These are phyloP conservation scores for Anisogramma anomala DNA, from an alignment of 2,329 filamentous ascomycete genomes.

Conservation along the genomic window DNA sequence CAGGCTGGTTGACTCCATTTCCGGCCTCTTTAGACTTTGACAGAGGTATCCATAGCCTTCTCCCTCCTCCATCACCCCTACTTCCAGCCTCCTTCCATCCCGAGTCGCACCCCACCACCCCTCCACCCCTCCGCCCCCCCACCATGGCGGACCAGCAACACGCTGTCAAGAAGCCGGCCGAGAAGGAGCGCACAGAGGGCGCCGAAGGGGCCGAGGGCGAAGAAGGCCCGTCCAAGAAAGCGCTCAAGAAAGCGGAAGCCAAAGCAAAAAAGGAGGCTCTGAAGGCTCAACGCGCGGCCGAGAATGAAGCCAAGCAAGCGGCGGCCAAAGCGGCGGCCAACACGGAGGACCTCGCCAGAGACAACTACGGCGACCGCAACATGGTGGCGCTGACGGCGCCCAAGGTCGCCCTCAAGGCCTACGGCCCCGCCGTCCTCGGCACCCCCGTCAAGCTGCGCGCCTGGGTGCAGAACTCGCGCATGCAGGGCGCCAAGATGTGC, in stretches of 20 bases:
- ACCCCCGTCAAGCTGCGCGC: conserved; percentile 66
- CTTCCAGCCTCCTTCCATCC: neutral
- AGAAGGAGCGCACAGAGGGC: conserved; percentile 61
- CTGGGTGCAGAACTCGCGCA: conserved; percentile 76
- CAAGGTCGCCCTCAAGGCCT: conserved; percentile 47
- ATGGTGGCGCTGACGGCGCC: conserved; percentile 36
- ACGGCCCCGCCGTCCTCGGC: conserved; percentile 54
- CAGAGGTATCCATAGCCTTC: conserved; percentile 3
- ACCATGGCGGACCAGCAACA: conserved; percentile 14
- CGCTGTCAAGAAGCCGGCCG: conserved; percentile 1
- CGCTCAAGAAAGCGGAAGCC: conserved; percentile 68
- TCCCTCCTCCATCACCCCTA: neutral
- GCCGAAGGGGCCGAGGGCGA: conserved; percentile 67
- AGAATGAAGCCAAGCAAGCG: conserved; percentile 58
- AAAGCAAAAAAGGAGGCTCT: conserved; percentile 83
- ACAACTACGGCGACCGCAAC: conserved; percentile 64
- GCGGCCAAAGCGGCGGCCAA: conserved; percentile 27
- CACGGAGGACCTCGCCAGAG: conserved; percentile 54
- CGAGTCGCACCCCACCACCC: conserved; percentile 5
- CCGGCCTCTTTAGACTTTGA: neutral
- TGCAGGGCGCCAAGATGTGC: conserved; percentile 81
- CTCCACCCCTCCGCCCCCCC: neutral
- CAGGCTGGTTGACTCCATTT: conserved; percentile 10
- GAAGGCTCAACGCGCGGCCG: conserved; percentile 62
- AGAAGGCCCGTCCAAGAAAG: conserved; percentile 59